These are phyloP conservation scores for Candida neerlandica DNA, from an alignment of 1,139 yeast species.

Conservation along the genomic window DNA sequence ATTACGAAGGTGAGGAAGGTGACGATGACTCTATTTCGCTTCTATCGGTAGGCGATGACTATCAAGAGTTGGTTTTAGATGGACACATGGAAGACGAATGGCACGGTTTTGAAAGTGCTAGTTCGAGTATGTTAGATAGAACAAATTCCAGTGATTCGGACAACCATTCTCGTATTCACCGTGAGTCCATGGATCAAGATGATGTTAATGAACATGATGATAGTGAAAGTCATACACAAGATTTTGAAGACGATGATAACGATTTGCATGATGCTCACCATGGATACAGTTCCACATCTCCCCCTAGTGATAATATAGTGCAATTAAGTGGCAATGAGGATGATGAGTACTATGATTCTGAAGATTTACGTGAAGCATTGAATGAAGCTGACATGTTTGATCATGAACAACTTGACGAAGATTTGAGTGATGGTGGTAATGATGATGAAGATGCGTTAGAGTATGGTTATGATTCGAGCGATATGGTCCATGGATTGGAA, in stretches of 20 bases:
- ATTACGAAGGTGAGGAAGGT: constrained; percentile 10
- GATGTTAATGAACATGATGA: constrained; percentile 17
- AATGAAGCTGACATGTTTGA: constrained; percentile 14
- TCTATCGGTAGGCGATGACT: constrained; percentile 13
- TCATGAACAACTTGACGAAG: not conserved
- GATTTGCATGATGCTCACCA: constrained; percentile 7
- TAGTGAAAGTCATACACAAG: constrained; percentile 9
- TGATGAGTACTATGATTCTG: constrained; percentile 16
- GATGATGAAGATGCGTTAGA: not conserved
- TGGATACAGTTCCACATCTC: not conserved
- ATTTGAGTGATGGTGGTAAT: not conserved
- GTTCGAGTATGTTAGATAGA: constrained; percentile 9
- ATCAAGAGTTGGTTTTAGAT: constrained; percentile 5
- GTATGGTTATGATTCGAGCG: not conserved
- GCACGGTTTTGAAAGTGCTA: constrained; percentile 17
- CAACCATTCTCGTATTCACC: constrained; percentile 6
- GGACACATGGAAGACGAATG: constrained; percentile 13
- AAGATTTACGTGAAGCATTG: constrained; percentile 21
- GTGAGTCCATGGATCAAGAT: no score
- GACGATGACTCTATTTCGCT: constrained; percentile 13
- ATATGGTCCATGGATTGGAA: constrained; percentile 3
- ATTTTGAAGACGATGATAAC: constrained; percentile 9
- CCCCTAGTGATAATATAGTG: constrained; percentile 1
- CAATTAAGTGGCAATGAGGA: constrained; percentile 8
- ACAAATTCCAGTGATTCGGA: constrained; percentile 12